Evolutionary conservation across 495 filamentous ascomycete genomes (phyloP).

Genomic region (Paragyromitra xinjiangensis): DNA sequence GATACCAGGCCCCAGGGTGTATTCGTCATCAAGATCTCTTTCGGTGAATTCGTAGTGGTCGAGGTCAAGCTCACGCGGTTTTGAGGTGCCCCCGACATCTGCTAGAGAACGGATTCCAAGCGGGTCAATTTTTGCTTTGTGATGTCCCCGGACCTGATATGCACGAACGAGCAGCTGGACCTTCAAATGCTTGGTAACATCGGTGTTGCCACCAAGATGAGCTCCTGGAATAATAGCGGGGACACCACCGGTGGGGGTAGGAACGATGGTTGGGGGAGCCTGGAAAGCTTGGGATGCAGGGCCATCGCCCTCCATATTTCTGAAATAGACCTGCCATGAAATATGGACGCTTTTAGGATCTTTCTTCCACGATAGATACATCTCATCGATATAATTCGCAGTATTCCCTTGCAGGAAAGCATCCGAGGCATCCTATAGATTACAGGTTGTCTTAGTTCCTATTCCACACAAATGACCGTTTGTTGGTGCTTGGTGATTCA

Average conservation of each 20-base stretch:
- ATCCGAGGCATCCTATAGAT: slow-evolving; percentile 79
- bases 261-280: slow-evolving; percentile 89
- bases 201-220: slow-evolving; percentile 76
- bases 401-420: slow-evolving; percentile 93
- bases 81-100: slow-evolving; percentile 77
- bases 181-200: slow-evolving; percentile 96
- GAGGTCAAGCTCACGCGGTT: slow-evolving; percentile 90
- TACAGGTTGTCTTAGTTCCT: slow-evolving; percentile 20
- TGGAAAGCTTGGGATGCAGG: slow-evolving; percentile 96
- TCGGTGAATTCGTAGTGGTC: slow-evolving; percentile 94
- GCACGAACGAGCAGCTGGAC: slow-evolving; percentile 95
- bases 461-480: slow-evolving; percentile 6
- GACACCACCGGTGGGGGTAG: slow-evolving; percentile 78
- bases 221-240: slow-evolving; percentile 75
- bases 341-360: slow-evolving; percentile 93
- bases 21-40: slow-evolving; percentile 92
- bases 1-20: slow-evolving; percentile 91
- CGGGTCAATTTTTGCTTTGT: slow-evolving; percentile 97
- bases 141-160: slow-evolving; percentile 96
- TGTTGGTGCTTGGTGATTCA: slow-evolving; percentile 23
- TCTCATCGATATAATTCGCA: slow-evolving; percentile 99
- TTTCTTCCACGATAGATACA: slow-evolving; percentile 97
- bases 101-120: slow-evolving; percentile 89
- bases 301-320: slow-evolving; percentile 99
- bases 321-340: slow-evolving; percentile 99